Evolutionary conservation across 345 rosid species (phyloP), one percentile per base, ranked within the genome.

Genomic region (Aquilaria malaccensis): DNA sequence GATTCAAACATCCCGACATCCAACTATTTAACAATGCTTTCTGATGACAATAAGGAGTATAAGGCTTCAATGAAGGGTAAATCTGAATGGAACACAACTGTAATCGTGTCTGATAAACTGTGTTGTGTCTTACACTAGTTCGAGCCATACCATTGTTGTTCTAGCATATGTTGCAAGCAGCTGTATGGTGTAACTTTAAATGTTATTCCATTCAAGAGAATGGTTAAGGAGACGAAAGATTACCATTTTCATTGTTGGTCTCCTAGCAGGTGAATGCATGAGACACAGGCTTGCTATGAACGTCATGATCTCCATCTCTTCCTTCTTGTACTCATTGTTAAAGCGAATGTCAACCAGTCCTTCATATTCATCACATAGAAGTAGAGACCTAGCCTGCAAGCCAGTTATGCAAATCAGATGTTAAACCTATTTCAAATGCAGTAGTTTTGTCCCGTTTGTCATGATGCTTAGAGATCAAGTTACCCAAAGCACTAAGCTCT

Each of bases 401-500:
- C 60, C 22, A 60, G 56, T 60, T 32, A n/a, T 9, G 14, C 56
- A 70, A 22, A 22, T 22, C 22, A 22, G 22, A 22, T 30, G 43
- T 7, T 46, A 46, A 11, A 46, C 7, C 49, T 46, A 46, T 6
- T 46, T 46, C 49, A 22, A 22, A 22, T 22, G 22, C 22, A 22
- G 22, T 22, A 22, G 22, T 22, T 22, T 22, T 22, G 22, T 22
- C 22, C 22, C 22, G 22, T 22, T 22, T 22, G 22, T 22, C 22
- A 22, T 22, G 22, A 22, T 0, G 22, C 22, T 22, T 22, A 22
- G 22, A 22, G 22, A 22, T 22, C 22, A 11, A 37, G 65, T 29
- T 74, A 78, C 82, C 82, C 79, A 57, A 33, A 74, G 72, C 33
- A 78, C 79, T 31, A 69, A 75, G 74, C 79, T 69, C 72, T 69